Percentiles rank a stretch among this genome's conserved stretches.
Conservation (phyloP, 192 early-diverging fungal genomes). For the Linnemannia elongata region DNA sequence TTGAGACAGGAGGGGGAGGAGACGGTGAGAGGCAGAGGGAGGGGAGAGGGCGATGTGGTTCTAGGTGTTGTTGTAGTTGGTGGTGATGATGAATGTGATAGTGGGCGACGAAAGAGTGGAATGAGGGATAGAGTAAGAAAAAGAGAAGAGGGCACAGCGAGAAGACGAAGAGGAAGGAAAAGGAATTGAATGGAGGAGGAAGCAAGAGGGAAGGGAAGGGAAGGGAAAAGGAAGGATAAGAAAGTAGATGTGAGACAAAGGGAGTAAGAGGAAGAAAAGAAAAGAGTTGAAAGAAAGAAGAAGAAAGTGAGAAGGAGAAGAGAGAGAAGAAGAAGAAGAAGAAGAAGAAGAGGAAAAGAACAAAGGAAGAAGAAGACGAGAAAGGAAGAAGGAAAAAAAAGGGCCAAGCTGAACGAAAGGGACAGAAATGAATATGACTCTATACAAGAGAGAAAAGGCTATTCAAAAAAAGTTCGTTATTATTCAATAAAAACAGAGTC, state of each 20-base stretch:
- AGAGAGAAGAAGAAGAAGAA: constrained; percentile 14
- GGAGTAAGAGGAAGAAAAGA: not conserved
- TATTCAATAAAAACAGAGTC: not conserved
- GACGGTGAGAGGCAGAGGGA: too few species aligned
- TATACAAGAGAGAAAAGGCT: too few species aligned
- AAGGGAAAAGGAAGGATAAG: not conserved
- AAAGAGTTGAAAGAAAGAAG: not conserved
- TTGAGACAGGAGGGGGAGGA: constrained; percentile 10
- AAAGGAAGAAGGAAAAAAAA: constrained; percentile 22
- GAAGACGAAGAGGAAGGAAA: not conserved
- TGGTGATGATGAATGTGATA: not conserved
- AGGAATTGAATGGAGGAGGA: not conserved
- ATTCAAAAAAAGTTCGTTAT: not conserved
- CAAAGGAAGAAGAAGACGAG: not conserved
- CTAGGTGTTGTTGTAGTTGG: not conserved
- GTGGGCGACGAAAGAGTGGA: constrained; percentile 4
- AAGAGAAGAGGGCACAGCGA: not conserved
- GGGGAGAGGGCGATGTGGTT: constrained; percentile 2
- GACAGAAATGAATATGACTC: too few species aligned
- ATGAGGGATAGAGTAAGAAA: not conserved
- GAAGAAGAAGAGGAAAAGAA: not conserved
- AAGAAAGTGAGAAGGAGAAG: constrained; percentile 19
- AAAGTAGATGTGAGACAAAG: constrained; percentile 20
- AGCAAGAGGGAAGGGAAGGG: not conserved
- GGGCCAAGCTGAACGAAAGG: not conserved